Conservation (phyloP, 1,284 basidiomycete genomes). For the Neonothopanus nambi region DNA sequence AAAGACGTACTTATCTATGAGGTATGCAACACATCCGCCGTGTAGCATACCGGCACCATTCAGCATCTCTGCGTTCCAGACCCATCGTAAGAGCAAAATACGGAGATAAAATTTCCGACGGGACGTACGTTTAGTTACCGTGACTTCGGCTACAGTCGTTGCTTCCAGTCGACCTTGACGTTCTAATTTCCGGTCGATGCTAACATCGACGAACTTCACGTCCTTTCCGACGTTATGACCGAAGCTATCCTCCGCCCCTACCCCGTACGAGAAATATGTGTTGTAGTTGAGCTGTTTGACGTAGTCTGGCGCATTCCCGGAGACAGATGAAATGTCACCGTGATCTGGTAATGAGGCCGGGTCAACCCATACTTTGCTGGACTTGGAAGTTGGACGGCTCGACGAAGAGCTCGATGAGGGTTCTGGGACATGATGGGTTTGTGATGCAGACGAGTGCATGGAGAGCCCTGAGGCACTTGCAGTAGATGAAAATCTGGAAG, state of each 20-base stretch:
- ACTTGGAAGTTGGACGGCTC: no score
- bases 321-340: conserved; percentile 52
- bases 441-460: no score
- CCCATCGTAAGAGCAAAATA: conserved; percentile 3
- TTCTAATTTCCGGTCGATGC: conserved; percentile 43
- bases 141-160: conserved; percentile 57
- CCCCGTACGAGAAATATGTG: conserved; percentile 65
- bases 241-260: conserved; percentile 59
- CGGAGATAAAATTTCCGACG: neutral
- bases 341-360: conserved; percentile 55
- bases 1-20: conserved; percentile 63
- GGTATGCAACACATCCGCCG: conserved; percentile 68
- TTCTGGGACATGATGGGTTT: no score
- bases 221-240: conserved; percentile 58
- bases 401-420: no score
- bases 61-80: conserved; percentile 53
- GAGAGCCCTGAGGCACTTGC: no score
- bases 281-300: conserved; percentile 67
- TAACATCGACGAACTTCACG: conserved; percentile 61
- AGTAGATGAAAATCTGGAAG: no score
- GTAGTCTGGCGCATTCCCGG: conserved; percentile 58
- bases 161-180: conserved; percentile 54
- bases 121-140: conserved; percentile 55
- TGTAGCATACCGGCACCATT: conserved; percentile 74
- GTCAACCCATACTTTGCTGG: conserved; percentile 56